A percentile compares a stretch with the other conserved stretches of the same genome.
These are phyloP conservation scores for Stentor coeruleus DNA, from an alignment of 73 alveolate species.

Conservation along the genomic window DNA sequence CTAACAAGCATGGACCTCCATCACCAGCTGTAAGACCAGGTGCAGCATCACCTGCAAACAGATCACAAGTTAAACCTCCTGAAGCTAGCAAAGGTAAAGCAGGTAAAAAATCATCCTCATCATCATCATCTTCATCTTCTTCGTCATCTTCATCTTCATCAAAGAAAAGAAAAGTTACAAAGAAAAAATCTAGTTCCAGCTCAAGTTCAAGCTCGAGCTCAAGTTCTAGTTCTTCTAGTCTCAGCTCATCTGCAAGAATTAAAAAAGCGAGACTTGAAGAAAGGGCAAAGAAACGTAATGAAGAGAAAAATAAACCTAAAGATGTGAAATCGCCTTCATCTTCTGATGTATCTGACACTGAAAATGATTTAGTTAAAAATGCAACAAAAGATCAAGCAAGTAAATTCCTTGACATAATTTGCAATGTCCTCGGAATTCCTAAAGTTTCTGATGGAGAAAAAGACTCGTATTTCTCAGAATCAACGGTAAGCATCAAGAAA, in stretches of 20 bases:
- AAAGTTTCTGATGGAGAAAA: not conserved
- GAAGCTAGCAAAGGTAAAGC: too few relatives aligned
- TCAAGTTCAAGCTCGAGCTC: not conserved
- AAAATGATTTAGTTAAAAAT: not conserved
- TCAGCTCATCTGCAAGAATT: not conserved
- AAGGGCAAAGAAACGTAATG: not conserved
- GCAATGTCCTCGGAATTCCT: not conserved
- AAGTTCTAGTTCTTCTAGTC: not conserved
- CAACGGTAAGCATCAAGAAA: not conserved
- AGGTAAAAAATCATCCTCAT: not conserved
- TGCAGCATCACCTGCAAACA: too few relatives aligned
- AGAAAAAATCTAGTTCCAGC: too few relatives aligned
- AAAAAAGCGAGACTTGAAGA: not conserved
- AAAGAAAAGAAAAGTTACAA: too few relatives aligned
- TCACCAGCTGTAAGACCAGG: too few relatives aligned
- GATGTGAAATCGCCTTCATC: not conserved
- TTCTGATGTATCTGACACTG: slow-evolving; percentile 7
- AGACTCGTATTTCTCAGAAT: not conserved
- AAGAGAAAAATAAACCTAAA: not conserved
- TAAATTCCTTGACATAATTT: too few relatives aligned
- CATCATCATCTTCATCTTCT: not conserved
- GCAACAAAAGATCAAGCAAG: not conserved
- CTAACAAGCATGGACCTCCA: too few relatives aligned
- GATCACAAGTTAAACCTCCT: too few relatives aligned
- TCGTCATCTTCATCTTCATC: not conserved